A percentile compares a stretch with the other conserved stretches of the same genome.
Conservation (phyloP, 768 basidiomycete species). For the Lyophyllum semitale region DNA sequence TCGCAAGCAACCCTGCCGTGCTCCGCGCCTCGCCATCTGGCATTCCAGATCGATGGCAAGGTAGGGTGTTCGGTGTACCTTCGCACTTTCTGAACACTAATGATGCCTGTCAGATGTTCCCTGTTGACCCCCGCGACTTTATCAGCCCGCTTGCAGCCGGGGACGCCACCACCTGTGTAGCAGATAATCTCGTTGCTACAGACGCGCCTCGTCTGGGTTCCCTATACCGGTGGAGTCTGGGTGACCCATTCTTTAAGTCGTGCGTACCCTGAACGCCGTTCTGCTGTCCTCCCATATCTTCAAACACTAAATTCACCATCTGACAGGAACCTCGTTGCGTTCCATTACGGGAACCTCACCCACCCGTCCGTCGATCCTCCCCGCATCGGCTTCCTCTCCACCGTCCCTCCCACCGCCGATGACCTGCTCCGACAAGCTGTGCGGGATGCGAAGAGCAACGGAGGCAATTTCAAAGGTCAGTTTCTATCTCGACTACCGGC, state of each 20-base stretch:
- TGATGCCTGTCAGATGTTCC: slow-evolving; percentile 44
- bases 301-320: neutral
- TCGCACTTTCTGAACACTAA: neutral
- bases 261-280: slow-evolving; percentile 39
- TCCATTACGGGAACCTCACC: slow-evolving; percentile 73
- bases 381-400: slow-evolving; percentile 66
- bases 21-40: slow-evolving; percentile 51
- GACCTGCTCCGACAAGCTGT: slow-evolving; percentile 37
- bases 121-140: slow-evolving; percentile 74
- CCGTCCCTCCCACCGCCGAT: slow-evolving; percentile 55
- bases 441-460: slow-evolving; percentile 33
- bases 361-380: slow-evolving; percentile 69
- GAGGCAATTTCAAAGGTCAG: slow-evolving; percentile 41
- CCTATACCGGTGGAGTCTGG: slow-evolving; percentile 72
- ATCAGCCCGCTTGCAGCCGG: slow-evolving; percentile 38
- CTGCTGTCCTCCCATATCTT: neutral
- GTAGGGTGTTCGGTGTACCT: slow-evolving; percentile 16
- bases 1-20: slow-evolving; percentile 46
- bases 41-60: slow-evolving; percentile 67
- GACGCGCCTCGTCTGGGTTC: slow-evolving; percentile 57
- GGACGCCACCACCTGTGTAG: slow-evolving; percentile 46
- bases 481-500: neutral
- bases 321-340: slow-evolving; percentile 58
- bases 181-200: slow-evolving; percentile 57
- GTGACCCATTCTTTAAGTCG: slow-evolving; percentile 74